Evolutionary conservation across 2,329 filamentous ascomycete genomes (phyloP), one percentile per base, ranked within the genome.

Genomic region (Alternaria sp.): DNA sequence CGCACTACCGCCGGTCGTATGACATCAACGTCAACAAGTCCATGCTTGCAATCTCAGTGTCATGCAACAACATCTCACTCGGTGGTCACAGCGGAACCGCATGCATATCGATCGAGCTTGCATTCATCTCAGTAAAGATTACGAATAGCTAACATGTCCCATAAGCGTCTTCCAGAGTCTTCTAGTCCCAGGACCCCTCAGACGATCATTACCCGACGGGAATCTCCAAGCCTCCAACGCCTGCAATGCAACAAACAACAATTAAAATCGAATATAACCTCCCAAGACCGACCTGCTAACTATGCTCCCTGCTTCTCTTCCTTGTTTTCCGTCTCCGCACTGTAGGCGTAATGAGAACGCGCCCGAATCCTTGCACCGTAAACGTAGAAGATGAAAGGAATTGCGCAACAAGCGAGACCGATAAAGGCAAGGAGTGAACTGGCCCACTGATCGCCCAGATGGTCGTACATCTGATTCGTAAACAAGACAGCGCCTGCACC

Each of bases 351-450:
- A 77, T 87, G 90, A 71, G 89, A 92, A 60, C 84, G 82, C 57
- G 81, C 82, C 5, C 93, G 84, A 67, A 97, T 96, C 5, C 77
- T 76, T 16, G 88, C 91, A 4, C 93, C 93, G 69, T 87, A 92
- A 72, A 83, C 87, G 83, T 90, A 97, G 80, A 97, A 97, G 27
- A 92, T 78, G 75, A 90, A 97, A 0, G 93, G 93, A 67, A 96
- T 96, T 0, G 84, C 87, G 76, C 92, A 96, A 81, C 92, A 96
- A 0, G 87, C 90, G 6, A 96, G 81, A 16, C 85, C 87, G 67
- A 96, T 84, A 69, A 94, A 94, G 0, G 86, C 92, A 9, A 95
- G 80, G 10, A 95, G 83, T 0, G 85, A 85, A 51, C 87, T 88
- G 0, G 92, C 92, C 92, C 92, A 94, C 75, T 92, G 88, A 77